Evolutionary conservation across 2,329 filamentous ascomycete species (phyloP), one percentile per base, ranked within the genome.

Genomic region (Colletotrichum gloeosporioides): DNA sequence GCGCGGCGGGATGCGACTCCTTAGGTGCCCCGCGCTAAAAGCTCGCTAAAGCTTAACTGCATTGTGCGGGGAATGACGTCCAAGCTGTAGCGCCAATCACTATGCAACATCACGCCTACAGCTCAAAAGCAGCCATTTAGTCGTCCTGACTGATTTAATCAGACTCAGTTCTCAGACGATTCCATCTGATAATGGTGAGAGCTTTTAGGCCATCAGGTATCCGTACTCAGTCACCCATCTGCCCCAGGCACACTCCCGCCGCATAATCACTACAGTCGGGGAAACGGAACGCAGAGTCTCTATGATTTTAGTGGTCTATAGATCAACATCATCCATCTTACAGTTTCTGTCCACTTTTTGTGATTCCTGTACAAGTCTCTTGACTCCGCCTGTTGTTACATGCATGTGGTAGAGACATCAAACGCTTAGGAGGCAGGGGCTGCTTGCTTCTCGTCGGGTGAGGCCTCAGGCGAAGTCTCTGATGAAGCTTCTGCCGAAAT

Each of bases 21-120:
- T 53, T 39, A 44, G 59, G 49, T 76, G 71, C 75, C 75, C 75
- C 75, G 75, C 75, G 75, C 75, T 77, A 77, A 71, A 75, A 75
- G 71, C 75, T 77, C 71, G 75, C 75, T 77, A 77, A 75, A 77
- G 75, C 75, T 77, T 71, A 77, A 75, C 32, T 75, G 66, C 75
- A 75, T 65, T 16, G 61, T 76, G 75, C 75, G 67, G 72, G 75
- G 75, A 76, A 63, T 77, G 72, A 76, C 70, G 65, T 76, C 59
- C 64, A 65, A 53, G 25, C 57, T 69, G 55, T 69, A 29, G 59
- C 59, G 49, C 64, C 44, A 73, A 76, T 73, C 74, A 73, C 32
- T 22, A n/a, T 44, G 3, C 31, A 36, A 44, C 57, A 18, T 36
- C 6, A 18, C 55, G 59, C 18, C 31, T 22, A n/a, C 6, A n/a